These are phyloP conservation scores for Sherardia arvensis DNA, from an alignment of 257 asterid species.

Conservation along the genomic window DNA sequence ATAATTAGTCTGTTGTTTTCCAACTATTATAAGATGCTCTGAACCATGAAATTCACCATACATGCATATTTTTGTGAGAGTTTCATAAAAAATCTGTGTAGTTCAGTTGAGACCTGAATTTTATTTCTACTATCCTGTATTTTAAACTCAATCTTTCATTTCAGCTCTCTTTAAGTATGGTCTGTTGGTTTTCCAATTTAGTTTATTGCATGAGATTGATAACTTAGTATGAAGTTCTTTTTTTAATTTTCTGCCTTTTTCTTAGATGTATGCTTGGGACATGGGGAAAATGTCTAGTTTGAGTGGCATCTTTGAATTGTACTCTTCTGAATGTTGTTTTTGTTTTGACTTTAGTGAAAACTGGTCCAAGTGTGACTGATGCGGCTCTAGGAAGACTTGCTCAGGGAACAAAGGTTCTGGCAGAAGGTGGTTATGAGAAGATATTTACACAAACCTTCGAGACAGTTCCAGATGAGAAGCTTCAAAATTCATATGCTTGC, in stretches of 20 bases:
- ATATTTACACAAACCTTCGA: slow-evolving; percentile 77
- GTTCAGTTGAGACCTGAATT: background rate
- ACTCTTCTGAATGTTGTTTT: slow-evolving; percentile 12
- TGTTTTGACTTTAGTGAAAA: slow-evolving; percentile 50
- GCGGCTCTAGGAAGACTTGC: slow-evolving; percentile 91
- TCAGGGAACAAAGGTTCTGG: slow-evolving; percentile 71
- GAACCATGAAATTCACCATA: background rate
- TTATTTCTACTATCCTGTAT: background rate
- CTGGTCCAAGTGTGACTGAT: slow-evolving; percentile 83
- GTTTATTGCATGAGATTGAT: background rate
- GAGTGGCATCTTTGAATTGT: slow-evolving; percentile 2
- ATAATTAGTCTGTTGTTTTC: background rate
- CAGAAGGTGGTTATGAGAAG: slow-evolving; percentile 96
- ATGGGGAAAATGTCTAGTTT: background rate
- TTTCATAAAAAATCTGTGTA: background rate
- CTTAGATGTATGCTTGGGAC: background rate
- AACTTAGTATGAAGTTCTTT: background rate
- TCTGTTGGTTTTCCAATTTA: background rate
- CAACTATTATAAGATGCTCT: background rate
- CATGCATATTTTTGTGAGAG: background rate
- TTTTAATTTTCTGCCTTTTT: background rate
- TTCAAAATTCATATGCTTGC: slow-evolving; percentile 65
- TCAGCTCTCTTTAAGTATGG: background rate
- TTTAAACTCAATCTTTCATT: background rate
- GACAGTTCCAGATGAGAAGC: slow-evolving; percentile 63